A percentile compares a stretch with the other conserved stretches of the same genome.
Conservation (phyloP, 2,329 filamentous ascomycete species). For the Xylaria sp. region DNA sequence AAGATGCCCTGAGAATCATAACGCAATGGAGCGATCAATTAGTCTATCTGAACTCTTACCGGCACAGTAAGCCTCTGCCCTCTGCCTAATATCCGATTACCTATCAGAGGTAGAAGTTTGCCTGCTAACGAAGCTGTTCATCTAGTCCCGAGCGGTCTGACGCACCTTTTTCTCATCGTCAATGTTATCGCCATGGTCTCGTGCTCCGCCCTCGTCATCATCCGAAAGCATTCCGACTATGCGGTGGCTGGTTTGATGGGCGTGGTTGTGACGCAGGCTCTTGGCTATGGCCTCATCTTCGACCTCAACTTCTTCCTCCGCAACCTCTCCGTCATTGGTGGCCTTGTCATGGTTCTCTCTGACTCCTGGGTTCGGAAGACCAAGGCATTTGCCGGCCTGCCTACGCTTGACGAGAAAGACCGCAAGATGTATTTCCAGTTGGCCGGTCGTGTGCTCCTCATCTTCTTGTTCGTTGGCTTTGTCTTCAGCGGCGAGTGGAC, state of each 20-base stretch:
- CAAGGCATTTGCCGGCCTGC: constrained; percentile 94
- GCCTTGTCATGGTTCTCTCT: constrained; percentile 95
- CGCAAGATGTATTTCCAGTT: constrained; percentile 99
- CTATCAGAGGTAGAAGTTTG: background rate
- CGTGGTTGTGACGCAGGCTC: constrained; percentile 91
- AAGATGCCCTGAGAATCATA: constrained; percentile 94
- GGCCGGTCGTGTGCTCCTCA: constrained; percentile 91
- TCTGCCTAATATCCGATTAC: background rate
- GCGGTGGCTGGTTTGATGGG: constrained; percentile 89
- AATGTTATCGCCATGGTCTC: constrained; percentile 89
- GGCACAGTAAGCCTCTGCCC: constrained; percentile 75
- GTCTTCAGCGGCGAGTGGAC: constrained; percentile 96
- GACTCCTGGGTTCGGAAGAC: constrained; percentile 98
- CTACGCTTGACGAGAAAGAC: constrained; percentile 97
- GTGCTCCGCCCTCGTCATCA: constrained; percentile 88
- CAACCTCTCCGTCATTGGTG: constrained; percentile 96
- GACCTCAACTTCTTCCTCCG: constrained; percentile 99
- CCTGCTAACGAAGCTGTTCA: constrained; percentile 39
- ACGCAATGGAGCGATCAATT: constrained; percentile 98
- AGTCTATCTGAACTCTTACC: constrained; percentile 89
- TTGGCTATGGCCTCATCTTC: constrained; percentile 97
- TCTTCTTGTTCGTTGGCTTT: constrained; percentile 97
- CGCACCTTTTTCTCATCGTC: constrained; percentile 88
- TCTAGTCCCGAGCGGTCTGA: constrained; percentile 85
- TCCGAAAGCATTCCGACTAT: constrained; percentile 91